Evolutionary conservation across 805 yeast species (phyloP), one percentile per base, ranked within the genome.

Genomic region (Lipomyces spencermartinsiae): DNA sequence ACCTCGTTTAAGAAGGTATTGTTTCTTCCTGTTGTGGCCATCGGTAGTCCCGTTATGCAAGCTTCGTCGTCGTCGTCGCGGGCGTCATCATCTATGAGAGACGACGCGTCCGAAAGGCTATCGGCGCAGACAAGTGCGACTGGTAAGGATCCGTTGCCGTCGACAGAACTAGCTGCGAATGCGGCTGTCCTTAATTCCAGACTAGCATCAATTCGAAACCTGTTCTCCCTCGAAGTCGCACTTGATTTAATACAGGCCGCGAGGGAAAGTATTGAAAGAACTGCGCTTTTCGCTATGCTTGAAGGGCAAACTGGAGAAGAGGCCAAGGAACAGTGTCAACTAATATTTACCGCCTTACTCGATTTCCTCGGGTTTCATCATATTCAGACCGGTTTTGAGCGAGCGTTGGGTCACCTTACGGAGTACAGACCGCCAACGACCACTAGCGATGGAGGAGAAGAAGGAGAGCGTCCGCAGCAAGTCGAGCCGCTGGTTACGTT

Each of bases 161-260:
- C 84, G 55, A 86, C 90, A 1, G 93, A 90, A 73, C 83, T 91
- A 69, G 93, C 92, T 61, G 97, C 96, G 0, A 88, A 89, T 72
- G 85, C 93, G 34, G 92, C 91, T 69, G 87, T 93, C 37, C 82
- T 94, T 74, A 87, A 87, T 34, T 88, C 86, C 51, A 91, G 91
- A 71, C 84, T 95, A 69, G 89, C 88, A 71, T 88, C 90, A 19
- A 86, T 95, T 74, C 90, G 89, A 74, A 83, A 89, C 4, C 86
- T 91, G 37, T 88, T 94, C 68, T 90, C 93, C 73, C 85, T 94
- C 60, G 97, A 93, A 75, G 81, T 94, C 59, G 89, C 94, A 0
- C 85, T 91, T 68, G 84, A 86, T 61, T 83, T 91, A 8, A 80
- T 93, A 63, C 90, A 89, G 71, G 85, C 84, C 39, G 94, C 94